These are phyloP conservation scores for Phytophthora sojae DNA, from an alignment of 352 stramenopile species.

Conservation along the genomic window DNA sequence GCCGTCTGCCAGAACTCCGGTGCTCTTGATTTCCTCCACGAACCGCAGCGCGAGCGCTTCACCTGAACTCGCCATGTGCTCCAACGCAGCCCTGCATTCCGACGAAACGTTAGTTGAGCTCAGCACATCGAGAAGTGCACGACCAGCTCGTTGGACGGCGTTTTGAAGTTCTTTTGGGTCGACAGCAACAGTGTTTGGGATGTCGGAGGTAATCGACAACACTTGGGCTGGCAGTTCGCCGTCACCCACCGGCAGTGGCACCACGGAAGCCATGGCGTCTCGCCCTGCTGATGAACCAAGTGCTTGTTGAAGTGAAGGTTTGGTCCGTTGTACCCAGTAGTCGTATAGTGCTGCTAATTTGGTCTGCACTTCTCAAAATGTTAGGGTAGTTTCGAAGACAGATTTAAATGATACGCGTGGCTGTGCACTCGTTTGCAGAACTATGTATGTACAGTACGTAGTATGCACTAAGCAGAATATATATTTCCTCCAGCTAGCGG, in stretches of 20 bases:
- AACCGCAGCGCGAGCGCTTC: conserved; percentile 4
- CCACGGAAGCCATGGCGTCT: conserved; percentile 15
- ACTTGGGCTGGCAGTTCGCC: neutral
- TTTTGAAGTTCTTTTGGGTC: conserved; percentile 1
- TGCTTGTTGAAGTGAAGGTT: neutral
- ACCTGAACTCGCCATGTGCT: conserved; percentile 14
- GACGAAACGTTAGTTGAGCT: conserved; percentile 1
- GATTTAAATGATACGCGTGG: too few relatives aligned
- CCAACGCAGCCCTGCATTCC: conserved; percentile 9
- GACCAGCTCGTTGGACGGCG: conserved; percentile 8
- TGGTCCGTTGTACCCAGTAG: neutral
- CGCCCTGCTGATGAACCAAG: neutral
- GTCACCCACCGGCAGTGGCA: conserved; percentile 2
- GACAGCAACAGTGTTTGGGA: neutral
- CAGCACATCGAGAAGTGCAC: conserved; percentile 8
- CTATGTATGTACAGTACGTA: too few relatives aligned
- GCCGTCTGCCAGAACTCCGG: conserved; percentile 1
- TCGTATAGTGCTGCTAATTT: too few relatives aligned
- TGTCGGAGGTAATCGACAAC: neutral
- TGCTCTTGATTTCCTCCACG: conserved; percentile 15
- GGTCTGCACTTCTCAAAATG: too few relatives aligned
- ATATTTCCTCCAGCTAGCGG: too few relatives aligned
- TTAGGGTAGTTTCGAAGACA: too few relatives aligned
- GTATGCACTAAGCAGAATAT: too few relatives aligned
- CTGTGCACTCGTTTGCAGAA: too few relatives aligned